These are phyloP conservation scores for Alternaria angustiovoidea DNA, from an alignment of 2,329 filamentous ascomycete genomes.

Conservation along the genomic window DNA sequence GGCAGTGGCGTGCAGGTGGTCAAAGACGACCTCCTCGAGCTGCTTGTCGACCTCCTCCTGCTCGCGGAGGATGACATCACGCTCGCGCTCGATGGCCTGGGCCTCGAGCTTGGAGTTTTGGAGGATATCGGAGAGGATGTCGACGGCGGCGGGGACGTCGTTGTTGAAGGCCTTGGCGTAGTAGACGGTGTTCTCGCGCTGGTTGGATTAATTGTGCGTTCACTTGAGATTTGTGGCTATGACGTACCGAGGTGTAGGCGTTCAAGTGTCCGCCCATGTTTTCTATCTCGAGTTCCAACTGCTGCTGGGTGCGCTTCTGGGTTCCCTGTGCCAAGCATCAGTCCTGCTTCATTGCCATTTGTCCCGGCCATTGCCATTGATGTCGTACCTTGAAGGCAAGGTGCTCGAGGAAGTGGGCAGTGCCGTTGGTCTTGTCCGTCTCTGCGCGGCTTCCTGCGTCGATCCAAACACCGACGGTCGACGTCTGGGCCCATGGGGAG, in stretches of 20 bases:
- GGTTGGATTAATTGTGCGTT: slow-evolving; percentile 50
- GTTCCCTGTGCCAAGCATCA: slow-evolving; percentile 72
- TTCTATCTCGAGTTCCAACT: slow-evolving; percentile 99
- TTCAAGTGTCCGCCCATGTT: slow-evolving; percentile 99
- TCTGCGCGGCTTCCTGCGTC: slow-evolving; percentile 98
- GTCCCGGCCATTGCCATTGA: background rate
- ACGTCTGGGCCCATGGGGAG: slow-evolving; percentile 97
- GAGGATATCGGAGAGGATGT: slow-evolving; percentile 98
- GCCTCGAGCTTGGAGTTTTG: slow-evolving; percentile 99
- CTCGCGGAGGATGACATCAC: slow-evolving; percentile 97
- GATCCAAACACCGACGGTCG: slow-evolving; percentile 98
- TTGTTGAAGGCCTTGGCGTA: slow-evolving; percentile 99
- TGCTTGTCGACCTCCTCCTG: slow-evolving; percentile 99
- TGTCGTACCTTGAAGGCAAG: slow-evolving; percentile 92
- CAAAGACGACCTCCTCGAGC: slow-evolving; percentile 98
- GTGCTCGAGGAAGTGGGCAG: slow-evolving; percentile 99
- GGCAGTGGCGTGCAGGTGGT: slow-evolving; percentile 97
- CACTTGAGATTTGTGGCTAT: slow-evolving; percentile 12
- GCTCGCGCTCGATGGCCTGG: slow-evolving; percentile 92
- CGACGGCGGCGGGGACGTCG: slow-evolving; percentile 94
- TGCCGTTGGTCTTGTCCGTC: slow-evolving; percentile 98
- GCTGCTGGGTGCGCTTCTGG: slow-evolving; percentile 90
- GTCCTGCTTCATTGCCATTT: slow-evolving; percentile 12
- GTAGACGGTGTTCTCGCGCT: slow-evolving; percentile 99
- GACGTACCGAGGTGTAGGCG: slow-evolving; percentile 94